Base-by-base conservation (phyloP, 1,284 basidiomycete genomes). In the Tilletiaria anomala region DNA sequence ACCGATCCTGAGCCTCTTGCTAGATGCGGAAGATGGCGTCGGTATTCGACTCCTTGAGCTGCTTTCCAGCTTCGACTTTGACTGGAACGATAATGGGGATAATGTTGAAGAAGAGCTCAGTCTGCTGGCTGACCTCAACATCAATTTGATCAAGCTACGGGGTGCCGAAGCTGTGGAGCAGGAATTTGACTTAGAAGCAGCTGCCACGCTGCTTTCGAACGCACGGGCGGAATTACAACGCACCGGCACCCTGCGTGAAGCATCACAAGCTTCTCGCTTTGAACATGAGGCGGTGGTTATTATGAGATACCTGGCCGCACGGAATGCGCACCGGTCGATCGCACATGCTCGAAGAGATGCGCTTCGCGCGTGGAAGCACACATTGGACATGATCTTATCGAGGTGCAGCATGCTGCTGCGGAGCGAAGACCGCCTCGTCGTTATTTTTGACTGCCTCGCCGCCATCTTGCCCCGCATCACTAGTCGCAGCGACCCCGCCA, bases 41-140 rank as follows among this genome's bases (percentile, higher is more conserved):
- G 72, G 82, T 39, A 80, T 82, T 1, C 86, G 88, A 61, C 78
- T 94, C 63, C 80, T 93, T 55, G 85, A 91, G 64, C 76, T 88
- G 39, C 73, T 93, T 32, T 80, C 83, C 56, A 82, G 82, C 0
- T 72, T 94, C 49, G 78, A 81, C 62, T 82, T 93, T 55, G 79
- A 82, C 45, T 94, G 87, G 85, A 74, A 74, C 14, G 88, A 94
- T 65, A 76, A 76, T 41, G 44, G 54, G 19, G 59, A 62, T 16
- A 44, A 42, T 10, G 37, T 52, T 8, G 54, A 44, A 78, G n/a
- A 70, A 85, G 40, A 74, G 78, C 52, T 80, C 81, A 64, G 75
- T 83, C 35, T 56, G 4, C 50, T 57, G 23, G 73, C 70, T 6
- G 73, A 76, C 19, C 71, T 93, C 43, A 78, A 84, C 54, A 72